Evolutionary conservation across 305 asterid genomes (phyloP).

Genomic region (Plantago coronopus): DNA sequence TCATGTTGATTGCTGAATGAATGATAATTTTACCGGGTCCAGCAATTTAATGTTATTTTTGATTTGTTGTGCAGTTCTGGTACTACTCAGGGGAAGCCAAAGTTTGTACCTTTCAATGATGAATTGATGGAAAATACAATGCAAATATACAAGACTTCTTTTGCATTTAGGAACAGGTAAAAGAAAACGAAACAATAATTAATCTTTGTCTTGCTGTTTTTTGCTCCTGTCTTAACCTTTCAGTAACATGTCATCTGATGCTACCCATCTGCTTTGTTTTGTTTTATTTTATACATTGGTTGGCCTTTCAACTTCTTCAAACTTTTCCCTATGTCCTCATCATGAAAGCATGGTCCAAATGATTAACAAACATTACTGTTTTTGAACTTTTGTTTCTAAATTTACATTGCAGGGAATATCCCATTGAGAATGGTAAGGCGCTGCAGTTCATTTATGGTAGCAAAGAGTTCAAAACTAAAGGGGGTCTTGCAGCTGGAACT

Average conservation of each 20-base stretch:
- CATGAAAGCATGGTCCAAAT: no score
- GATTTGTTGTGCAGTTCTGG: slow-evolving; percentile 66
- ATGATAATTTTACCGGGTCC: neutral
- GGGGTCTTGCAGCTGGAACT: slow-evolving; percentile 93
- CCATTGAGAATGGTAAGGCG: slow-evolving; percentile 71
- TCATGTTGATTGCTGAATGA: no score
- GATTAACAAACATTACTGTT: no score
- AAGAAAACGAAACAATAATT: neutral
- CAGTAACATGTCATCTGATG: slow-evolving; percentile 1
- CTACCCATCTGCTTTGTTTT: neutral
- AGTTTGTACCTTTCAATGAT: slow-evolving; percentile 93
- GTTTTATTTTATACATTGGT: neutral
- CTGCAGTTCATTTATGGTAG: slow-evolving; percentile 89
- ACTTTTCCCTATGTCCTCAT: neutral
- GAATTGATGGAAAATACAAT: slow-evolving; percentile 77
- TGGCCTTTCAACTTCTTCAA: neutral
- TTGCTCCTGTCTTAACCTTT: slow-evolving; percentile 6
- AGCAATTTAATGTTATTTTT: neutral
- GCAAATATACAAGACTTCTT: slow-evolving; percentile 86
- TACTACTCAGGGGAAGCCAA: slow-evolving; percentile 94
- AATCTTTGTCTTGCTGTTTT: slow-evolving; percentile 14
- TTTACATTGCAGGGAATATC: slow-evolving; percentile 55
- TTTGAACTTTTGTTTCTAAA: neutral
- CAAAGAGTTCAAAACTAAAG: slow-evolving; percentile 89
- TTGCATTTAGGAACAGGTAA: slow-evolving; percentile 86